Evolutionary conservation across 1,284 basidiomycete species (phyloP), one percentile per base, ranked within the genome.

Genomic region (Xerocomus minutiporus): DNA sequence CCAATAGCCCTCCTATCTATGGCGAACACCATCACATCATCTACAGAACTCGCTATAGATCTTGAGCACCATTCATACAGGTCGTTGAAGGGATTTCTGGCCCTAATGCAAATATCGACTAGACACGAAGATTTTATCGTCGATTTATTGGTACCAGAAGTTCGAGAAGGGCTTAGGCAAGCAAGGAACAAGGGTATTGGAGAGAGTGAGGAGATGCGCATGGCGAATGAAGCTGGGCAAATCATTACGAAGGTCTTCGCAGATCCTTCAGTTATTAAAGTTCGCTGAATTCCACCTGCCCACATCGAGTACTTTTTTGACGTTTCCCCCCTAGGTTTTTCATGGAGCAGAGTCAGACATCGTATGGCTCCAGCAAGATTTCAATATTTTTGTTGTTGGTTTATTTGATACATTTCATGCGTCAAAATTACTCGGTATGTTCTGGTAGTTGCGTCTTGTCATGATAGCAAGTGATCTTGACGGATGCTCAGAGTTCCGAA

Each of bases 281-380:
- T 88, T 54, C 25, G 75, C 62, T 53, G 28, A 5, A 25, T n/a
- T 38, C 6, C 17, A 8, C 38, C 20, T 41, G 8, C 29, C 23
- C 6, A 35, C 11, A 15, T 35, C 7, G 29, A 41, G 41, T 7
- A 7, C 31, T 34, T 36, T 40, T 9, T 35, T 35, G 20, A 50
- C 20, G 2, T 42, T 40, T 34, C 13, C 17, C 9, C 17, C 39
- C 38, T 53, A 91, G 89, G 86, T 95, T 4, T 84, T 97, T 57
- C 96, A 99, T 68, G 96, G 97, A 15, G 93, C 96, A 2, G 91
- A 95, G 46, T 92, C 88, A 57, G 96, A 99, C 68, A 86, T 99
- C 23, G 75, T 94, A 7, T 99, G 96, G 96, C 79, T 99, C 13
- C 95, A 99, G 69, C 90, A 93, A 68, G 90, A 99, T 67, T 93